Conservation (phyloP, 2,329 filamentous ascomycete genomes). For the Didymosphaeria variabile region DNA sequence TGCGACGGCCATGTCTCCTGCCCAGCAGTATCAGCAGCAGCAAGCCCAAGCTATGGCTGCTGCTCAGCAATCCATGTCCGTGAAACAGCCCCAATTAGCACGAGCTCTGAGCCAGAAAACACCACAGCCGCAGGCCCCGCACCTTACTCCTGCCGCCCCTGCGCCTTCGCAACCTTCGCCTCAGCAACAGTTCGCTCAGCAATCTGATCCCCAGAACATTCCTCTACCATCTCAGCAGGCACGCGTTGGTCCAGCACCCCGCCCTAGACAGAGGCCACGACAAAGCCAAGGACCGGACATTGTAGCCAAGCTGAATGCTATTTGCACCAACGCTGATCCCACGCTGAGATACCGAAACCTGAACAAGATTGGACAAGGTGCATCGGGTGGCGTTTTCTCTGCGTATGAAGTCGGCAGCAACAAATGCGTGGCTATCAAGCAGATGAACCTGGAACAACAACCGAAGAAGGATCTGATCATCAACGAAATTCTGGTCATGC, state of each 20-base stretch:
- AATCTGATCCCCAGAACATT: slow-evolving; percentile 54
- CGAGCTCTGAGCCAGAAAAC: slow-evolving; percentile 76
- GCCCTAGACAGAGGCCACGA: slow-evolving; percentile 79
- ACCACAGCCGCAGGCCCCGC: slow-evolving; percentile 41
- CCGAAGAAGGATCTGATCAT: slow-evolving; percentile 99
- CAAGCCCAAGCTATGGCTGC: slow-evolving; percentile 85
- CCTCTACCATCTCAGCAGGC: slow-evolving; percentile 58
- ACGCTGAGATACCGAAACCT: slow-evolving; percentile 86
- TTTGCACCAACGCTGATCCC: slow-evolving; percentile 90
- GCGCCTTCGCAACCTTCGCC: slow-evolving; percentile 55
- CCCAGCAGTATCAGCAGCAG: slow-evolving; percentile 70
- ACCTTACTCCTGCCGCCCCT: slow-evolving; percentile 52
- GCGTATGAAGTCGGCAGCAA: slow-evolving; percentile 86
- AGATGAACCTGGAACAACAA: slow-evolving; percentile 99
- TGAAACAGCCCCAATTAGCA: slow-evolving; percentile 66
- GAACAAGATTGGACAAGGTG: slow-evolving; percentile 96
- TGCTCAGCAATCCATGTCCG: slow-evolving; percentile 75
- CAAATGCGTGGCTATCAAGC: slow-evolving; percentile 94
- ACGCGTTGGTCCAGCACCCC: slow-evolving; percentile 64
- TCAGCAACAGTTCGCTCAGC: slow-evolving; percentile 59
- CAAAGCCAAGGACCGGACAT: slow-evolving; percentile 86
- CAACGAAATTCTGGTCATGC: slow-evolving; percentile 99
- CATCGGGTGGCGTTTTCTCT: slow-evolving; percentile 93
- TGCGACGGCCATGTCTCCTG: slow-evolving; percentile 44
- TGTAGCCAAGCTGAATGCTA: slow-evolving; percentile 81